Evolutionary conservation across 108 stramenopile species (phyloP).

Genomic region (Craspedostauros australis): DNA sequence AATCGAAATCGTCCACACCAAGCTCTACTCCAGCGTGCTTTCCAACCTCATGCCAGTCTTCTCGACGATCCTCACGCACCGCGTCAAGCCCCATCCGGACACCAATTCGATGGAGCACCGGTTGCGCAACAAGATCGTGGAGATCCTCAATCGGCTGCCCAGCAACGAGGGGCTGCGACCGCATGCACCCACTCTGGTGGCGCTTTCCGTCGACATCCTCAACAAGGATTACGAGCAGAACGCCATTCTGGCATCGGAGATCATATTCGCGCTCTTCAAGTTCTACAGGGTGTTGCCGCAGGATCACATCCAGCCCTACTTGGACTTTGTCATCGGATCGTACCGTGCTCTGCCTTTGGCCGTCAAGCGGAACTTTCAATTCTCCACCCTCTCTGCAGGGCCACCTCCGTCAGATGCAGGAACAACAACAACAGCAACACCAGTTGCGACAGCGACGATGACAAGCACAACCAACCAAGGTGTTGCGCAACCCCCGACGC

Average conservation of each 20-base stretch:
- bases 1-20: slow-evolving; percentile 54
- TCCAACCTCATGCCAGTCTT: slow-evolving; percentile 50
- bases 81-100: slow-evolving; percentile 31
- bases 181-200: slow-evolving; percentile 67
- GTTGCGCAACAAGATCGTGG: slow-evolving; percentile 63
- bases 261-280: slow-evolving; percentile 85
- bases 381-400: slow-evolving; percentile 5
- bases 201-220: slow-evolving; percentile 57
- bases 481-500: not conserved
- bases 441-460: not conserved
- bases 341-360: slow-evolving; percentile 52
- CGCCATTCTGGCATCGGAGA: slow-evolving; percentile 63
- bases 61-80: slow-evolving; percentile 29
- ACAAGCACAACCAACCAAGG: not conserved
- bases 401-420: not conserved
- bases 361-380: slow-evolving; percentile 54
- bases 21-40: slow-evolving; percentile 46
- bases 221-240: slow-evolving; percentile 81
- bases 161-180: slow-evolving; percentile 76
- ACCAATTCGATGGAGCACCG: slow-evolving; percentile 28
- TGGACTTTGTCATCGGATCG: slow-evolving; percentile 61
- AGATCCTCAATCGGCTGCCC: slow-evolving; percentile 73
- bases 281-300: slow-evolving; percentile 65
- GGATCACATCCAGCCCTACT: slow-evolving; percentile 72
- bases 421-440: not conserved